Evolutionary conservation across 2,329 filamentous ascomycete species (phyloP).

Genomic region (Ophiostoma triangulosporum): DNA sequence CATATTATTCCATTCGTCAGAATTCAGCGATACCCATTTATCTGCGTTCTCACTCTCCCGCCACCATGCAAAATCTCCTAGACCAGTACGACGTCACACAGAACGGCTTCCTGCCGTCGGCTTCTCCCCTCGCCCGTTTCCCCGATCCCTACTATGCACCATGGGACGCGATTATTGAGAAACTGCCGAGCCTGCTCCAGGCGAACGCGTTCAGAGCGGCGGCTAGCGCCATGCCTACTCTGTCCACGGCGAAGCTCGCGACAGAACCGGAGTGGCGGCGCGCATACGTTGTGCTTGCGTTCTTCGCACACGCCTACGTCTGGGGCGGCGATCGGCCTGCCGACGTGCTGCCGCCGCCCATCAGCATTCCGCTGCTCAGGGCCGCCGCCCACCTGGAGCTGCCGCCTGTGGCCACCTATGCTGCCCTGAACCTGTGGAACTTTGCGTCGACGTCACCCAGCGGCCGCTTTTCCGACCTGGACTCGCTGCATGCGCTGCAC

Average conservation of each 20-base stretch:
- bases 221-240: constrained; percentile 52
- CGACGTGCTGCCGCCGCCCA: constrained; percentile 64
- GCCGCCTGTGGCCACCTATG: constrained; percentile 82
- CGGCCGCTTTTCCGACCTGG: constrained; percentile 39
- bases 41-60: not conserved
- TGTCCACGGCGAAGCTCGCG: constrained; percentile 50
- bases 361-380: constrained; percentile 63
- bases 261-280: constrained; percentile 64
- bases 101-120: constrained; percentile 65
- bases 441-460: constrained; percentile 34
- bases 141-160: constrained; percentile 60
- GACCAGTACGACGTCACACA: not conserved
- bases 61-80: not conserved
- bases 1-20: not conserved
- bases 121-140: constrained; percentile 51
- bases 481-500: constrained; percentile 56
- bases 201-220: constrained; percentile 47
- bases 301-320: constrained; percentile 74
- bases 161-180: constrained; percentile 61
- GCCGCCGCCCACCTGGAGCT: constrained; percentile 64
- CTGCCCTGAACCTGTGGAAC: constrained; percentile 81
- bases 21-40: not conserved
- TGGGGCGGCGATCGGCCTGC: constrained; percentile 70
- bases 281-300: constrained; percentile 66
- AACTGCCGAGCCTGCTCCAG: constrained; percentile 54